A percentile compares a stretch with the other conserved stretches of the same genome.
phyloP scores from a whole-genome alignment of 768 basidiomycete genomes.

The Leccinellum albellum region DNA sequence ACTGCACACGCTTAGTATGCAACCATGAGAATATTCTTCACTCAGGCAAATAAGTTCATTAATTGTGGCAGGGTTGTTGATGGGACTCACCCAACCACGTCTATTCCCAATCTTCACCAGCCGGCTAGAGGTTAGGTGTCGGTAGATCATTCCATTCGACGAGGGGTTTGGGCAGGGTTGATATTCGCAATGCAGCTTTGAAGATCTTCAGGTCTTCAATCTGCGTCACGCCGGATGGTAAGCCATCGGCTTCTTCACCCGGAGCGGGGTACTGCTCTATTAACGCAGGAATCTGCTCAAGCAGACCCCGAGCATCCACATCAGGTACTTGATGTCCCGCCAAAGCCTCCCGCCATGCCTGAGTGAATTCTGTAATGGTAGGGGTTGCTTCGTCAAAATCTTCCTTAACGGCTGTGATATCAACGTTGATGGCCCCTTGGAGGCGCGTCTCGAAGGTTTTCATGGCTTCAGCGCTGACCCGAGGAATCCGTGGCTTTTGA shows the following conservation, averaged over 20 bases:
- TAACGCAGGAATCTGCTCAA: conserved; percentile 55
- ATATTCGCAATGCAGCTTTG: conserved; percentile 53
- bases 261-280: conserved; percentile 53
- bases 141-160: conserved; percentile 76
- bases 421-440: conserved; percentile 44
- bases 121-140: conserved; percentile 47
- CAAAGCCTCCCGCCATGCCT: conserved; percentile 54
- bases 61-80: background rate
- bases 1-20: background rate
- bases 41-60: background rate
- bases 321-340: conserved; percentile 38
- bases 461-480: conserved; percentile 61
- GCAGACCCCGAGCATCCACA: conserved; percentile 42
- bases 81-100: background rate
- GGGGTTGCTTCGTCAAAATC: conserved; percentile 55
- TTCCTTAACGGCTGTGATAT: conserved; percentile 49
- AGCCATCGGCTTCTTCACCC: conserved; percentile 46
- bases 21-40: background rate
- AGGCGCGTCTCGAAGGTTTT: conserved; percentile 58
- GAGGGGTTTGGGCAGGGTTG: conserved; percentile 61
- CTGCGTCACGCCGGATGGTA: conserved; percentile 48
- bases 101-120: background rate
- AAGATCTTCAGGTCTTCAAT: conserved; percentile 67
- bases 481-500: conserved; percentile 55
- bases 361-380: conserved; percentile 53